phyloP scores from a whole-genome alignment of 768 basidiomycete genomes.

The Basidioascus undulatus region DNA sequence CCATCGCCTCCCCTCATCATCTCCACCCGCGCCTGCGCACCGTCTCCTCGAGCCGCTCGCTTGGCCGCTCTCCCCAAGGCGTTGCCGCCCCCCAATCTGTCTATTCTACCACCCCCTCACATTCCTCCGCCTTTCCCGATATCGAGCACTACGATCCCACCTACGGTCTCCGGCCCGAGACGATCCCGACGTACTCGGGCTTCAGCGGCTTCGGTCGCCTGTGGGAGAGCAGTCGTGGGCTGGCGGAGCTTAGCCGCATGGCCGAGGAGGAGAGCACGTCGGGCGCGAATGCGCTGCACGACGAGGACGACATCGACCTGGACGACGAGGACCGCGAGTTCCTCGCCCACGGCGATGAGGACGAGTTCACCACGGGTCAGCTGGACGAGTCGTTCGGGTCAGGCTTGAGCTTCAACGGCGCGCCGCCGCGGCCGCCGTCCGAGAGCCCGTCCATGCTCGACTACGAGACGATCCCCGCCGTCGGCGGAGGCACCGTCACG shows the following conservation, averaged over 20 bases:
- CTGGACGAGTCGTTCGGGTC: too few species aligned
- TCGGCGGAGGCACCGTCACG: slow-evolving; percentile 69
- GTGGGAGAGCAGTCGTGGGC: too few species aligned
- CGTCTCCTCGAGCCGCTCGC: slow-evolving; percentile 6
- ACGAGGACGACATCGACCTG: neutral
- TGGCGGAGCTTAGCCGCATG: slow-evolving; percentile 12
- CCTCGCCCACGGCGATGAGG: slow-evolving; percentile 8
- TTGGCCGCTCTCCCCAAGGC: slow-evolving; percentile 1
- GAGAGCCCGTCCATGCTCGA: slow-evolving; percentile 19
- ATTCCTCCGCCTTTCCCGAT: slow-evolving; percentile 28
- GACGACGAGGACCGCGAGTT: slow-evolving; percentile 9
- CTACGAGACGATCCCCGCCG: slow-evolving; percentile 72
- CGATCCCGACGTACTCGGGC: slow-evolving; percentile 56
- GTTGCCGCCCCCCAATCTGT: too few species aligned
- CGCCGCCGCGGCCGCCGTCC: too few species aligned
- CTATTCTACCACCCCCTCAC: slow-evolving; percentile 11
- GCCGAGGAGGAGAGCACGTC: slow-evolving; percentile 18
- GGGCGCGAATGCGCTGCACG: slow-evolving; percentile 3
- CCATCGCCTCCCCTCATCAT: slow-evolving; percentile 3
- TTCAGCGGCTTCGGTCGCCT: slow-evolving; percentile 56
- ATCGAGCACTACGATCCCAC: slow-evolving; percentile 87
- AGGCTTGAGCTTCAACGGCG: too few species aligned
- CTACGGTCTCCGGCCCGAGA: slow-evolving; percentile 81
- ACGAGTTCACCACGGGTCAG: too few species aligned
- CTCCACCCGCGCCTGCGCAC: slow-evolving; percentile 12